phyloP scores from a whole-genome alignment of 352 stramenopile genomes.

The Pythium angustatum region DNA sequence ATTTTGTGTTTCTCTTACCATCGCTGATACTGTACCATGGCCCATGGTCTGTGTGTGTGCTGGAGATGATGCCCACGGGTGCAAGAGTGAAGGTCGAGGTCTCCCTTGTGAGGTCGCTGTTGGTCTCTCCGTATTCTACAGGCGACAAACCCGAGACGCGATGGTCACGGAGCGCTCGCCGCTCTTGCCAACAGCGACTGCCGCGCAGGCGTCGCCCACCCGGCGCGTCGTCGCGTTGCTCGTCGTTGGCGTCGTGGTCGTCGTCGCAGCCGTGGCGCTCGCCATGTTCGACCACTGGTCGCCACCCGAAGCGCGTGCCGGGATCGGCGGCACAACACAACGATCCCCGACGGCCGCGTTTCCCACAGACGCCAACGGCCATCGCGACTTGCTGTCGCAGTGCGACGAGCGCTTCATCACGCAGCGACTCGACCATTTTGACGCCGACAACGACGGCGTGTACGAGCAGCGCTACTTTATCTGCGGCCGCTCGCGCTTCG shows the following conservation, averaged over 20 bases:
- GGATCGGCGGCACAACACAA: no score
- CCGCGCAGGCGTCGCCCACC: background rate
- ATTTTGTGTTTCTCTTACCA: no score
- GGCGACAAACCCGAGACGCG: no score
- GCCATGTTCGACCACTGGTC: slow-evolving; percentile 19
- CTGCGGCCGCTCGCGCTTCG: slow-evolving; percentile 51
- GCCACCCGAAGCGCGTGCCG: background rate
- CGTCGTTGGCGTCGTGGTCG: slow-evolving; percentile 17
- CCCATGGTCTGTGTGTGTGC: no score
- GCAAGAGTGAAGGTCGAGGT: no score
- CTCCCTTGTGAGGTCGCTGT: no score
- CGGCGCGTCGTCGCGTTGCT: slow-evolving; percentile 15
- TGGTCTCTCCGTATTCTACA: no score
- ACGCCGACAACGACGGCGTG: slow-evolving; percentile 24
- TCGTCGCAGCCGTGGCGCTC: slow-evolving; percentile 13
- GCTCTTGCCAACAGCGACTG: slow-evolving; percentile 15
- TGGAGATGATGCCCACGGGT: no score
- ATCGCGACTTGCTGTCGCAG: slow-evolving; percentile 39
- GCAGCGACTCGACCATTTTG: slow-evolving; percentile 57
- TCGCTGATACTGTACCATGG: no score
- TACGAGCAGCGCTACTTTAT: slow-evolving; percentile 76
- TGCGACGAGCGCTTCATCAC: slow-evolving; percentile 49
- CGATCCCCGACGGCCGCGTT: slow-evolving; percentile 26
- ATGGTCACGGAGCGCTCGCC: slow-evolving; percentile 23
- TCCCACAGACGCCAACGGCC: slow-evolving; percentile 17